Base-by-base conservation (phyloP, 2,329 filamentous ascomycete genomes). In the Apiospora marii region DNA sequence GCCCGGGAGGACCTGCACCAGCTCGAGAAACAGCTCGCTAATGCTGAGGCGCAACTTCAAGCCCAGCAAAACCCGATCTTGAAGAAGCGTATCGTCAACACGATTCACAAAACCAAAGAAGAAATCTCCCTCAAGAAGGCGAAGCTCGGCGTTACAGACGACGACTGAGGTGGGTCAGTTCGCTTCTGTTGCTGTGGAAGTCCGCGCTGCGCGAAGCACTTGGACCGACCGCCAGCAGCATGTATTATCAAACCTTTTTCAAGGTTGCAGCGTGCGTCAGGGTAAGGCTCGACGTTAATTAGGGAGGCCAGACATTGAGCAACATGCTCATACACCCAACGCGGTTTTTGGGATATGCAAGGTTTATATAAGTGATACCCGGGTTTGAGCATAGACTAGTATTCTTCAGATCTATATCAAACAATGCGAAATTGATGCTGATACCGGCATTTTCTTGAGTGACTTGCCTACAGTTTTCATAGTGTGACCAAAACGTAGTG, bases 21-120 rank as follows among this genome's bases (percentile, higher is more conserved):
- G 73, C 86, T 89, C 73, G 86, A 87, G 75, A 87, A 87, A 76
- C 88, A 90, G 74, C 87, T 90, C 70, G 82, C 84, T 68, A 84
- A 87, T 70, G 83, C 90, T 71, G 82, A 87, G 75, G 81, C 80
- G 6, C 84, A 88, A 75, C 81, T 87, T 68, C 81, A 82, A 24
- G 82, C 80, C 53, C 84, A 84, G 37, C 79, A 78, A 4, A 87
- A 86, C 77, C 82, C 83, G 72, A 86, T 90, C 72, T 79, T 91
- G 72, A 83, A 83, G 73, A 84, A 83, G 72, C 85, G 89, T 37
- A 80, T 90, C 24, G 84, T 87, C 74, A 81, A 80, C 34, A 86
- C 84, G 69, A 88, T 90, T 76, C 87, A 81, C 70, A 84, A 81
- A 64, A 78, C 83, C 73, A 79, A 84, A 77, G 83, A 84, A 72